These are phyloP conservation scores for Aspergillus thermomutatus DNA, from an alignment of 2,329 filamentous ascomycete genomes.

Conservation along the genomic window DNA sequence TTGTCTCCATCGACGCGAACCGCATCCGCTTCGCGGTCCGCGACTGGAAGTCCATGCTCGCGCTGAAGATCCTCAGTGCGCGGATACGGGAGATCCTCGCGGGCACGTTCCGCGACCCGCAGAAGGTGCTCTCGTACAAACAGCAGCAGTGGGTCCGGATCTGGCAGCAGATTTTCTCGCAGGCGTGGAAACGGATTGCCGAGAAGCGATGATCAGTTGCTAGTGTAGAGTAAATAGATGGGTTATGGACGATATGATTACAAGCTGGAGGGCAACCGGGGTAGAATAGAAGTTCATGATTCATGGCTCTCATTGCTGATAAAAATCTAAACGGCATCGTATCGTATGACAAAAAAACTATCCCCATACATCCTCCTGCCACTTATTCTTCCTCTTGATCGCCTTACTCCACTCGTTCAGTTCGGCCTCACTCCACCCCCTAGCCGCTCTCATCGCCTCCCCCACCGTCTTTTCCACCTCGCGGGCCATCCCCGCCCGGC, in stretches of 20 bases:
- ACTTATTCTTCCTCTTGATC: conserved; percentile 50
- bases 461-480: conserved; percentile 42
- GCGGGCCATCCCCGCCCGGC: conserved; percentile 35
- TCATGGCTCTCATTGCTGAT: too few relatives aligned
- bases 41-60: conserved; percentile 88
- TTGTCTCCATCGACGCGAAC: conserved; percentile 83
- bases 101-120: conserved; percentile 56
- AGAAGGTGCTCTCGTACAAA: conserved; percentile 50
- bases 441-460: conserved; percentile 31
- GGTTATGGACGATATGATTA: background rate
- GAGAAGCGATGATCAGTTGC: background rate
- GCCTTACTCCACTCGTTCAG: conserved; percentile 47
- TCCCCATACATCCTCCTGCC: conserved; percentile 54
- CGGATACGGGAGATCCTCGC: conserved; percentile 73
- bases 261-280: background rate
- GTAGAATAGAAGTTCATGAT: background rate
- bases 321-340: too few relatives aligned
- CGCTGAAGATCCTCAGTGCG: conserved; percentile 74
- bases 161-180: conserved; percentile 67
- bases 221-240: background rate
- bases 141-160: conserved; percentile 72
- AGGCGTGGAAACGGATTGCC: conserved; percentile 21
- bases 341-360: background rate
- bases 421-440: conserved; percentile 39
- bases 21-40: conserved; percentile 76